Evolutionary conservation across 2,329 filamentous ascomycete species (phyloP).

Genomic region (Chalaropsis ovoidea): DNA sequence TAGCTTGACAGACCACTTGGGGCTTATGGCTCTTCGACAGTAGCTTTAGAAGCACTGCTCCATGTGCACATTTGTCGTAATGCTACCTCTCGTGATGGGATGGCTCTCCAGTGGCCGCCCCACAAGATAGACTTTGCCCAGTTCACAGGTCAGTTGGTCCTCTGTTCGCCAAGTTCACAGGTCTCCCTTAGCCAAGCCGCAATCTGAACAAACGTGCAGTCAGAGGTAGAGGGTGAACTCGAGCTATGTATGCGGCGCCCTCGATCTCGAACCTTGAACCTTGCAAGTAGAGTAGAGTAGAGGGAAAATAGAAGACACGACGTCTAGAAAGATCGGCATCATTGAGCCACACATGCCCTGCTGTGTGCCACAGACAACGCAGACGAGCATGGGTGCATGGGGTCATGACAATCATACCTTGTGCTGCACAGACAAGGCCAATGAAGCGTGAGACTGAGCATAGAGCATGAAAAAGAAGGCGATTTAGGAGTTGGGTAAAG

Average conservation of each 20-base stretch:
- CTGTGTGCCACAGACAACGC: conserved; percentile 14
- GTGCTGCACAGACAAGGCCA: conserved; percentile 8
- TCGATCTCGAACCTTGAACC: conserved; percentile 14
- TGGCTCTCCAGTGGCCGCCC: background rate
- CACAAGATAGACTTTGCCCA: background rate
- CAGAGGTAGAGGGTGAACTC: background rate
- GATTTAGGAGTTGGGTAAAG: conserved; percentile 12
- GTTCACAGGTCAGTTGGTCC: background rate
- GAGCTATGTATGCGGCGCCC: background rate
- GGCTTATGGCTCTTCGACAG: background rate
- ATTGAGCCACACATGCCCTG: conserved; percentile 17
- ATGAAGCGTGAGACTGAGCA: conserved; percentile 5
- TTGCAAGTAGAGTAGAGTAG: conserved; percentile 7
- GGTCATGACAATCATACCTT: conserved; percentile 16
- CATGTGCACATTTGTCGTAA: background rate
- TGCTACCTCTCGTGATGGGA: background rate
- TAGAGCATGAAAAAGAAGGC: conserved; percentile 12
- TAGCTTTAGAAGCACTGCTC: background rate
- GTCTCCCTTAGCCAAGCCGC: background rate
- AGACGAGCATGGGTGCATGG: conserved; percentile 7
- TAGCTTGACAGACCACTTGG: background rate
- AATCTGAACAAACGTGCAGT: background rate
- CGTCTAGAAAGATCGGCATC: conserved; percentile 17
- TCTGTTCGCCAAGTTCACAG: background rate
- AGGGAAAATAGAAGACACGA: conserved; percentile 15